These are phyloP conservation scores for Cucurbita ficifolia DNA, from an alignment of 306 rosid species.

Conservation along the genomic window DNA sequence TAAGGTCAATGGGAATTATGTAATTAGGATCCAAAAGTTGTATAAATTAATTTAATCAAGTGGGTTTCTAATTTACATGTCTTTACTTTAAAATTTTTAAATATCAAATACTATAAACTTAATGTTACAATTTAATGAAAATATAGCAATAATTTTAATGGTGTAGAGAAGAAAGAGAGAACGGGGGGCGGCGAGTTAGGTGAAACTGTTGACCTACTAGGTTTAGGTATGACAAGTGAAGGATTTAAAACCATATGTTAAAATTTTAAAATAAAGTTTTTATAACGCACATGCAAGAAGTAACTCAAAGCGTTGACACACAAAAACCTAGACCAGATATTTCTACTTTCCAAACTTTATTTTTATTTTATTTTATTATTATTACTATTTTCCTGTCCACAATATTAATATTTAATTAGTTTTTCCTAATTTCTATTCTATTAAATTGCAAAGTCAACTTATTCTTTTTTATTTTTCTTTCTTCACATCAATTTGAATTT, in stretches of 20 bases:
- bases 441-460: neutral
- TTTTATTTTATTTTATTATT: neutral
- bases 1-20: neutral
- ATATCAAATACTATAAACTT: too few relatives aligned
- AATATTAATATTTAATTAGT: neutral
- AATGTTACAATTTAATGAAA: too few relatives aligned
- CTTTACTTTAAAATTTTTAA: too few relatives aligned
- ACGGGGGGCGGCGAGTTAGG: neutral
- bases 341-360: neutral
- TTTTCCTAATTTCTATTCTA: neutral
- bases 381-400: neutral
- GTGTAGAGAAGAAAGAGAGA: neutral
- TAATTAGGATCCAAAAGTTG: neutral
- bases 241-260: neutral
- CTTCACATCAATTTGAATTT: neutral
- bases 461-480: neutral
- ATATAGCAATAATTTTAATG: too few relatives aligned
- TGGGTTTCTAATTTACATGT: too few relatives aligned
- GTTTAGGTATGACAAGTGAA: neutral
- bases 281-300: neutral
- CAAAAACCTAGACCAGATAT: neutral
- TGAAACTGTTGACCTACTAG: conserved; percentile 4
- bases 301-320: neutral
- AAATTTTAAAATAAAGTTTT: neutral
- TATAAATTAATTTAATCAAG: neutral